phyloP scores from a whole-genome alignment of 2,329 filamentous ascomycete species.

The Pseudopyricularia cyperi region DNA sequence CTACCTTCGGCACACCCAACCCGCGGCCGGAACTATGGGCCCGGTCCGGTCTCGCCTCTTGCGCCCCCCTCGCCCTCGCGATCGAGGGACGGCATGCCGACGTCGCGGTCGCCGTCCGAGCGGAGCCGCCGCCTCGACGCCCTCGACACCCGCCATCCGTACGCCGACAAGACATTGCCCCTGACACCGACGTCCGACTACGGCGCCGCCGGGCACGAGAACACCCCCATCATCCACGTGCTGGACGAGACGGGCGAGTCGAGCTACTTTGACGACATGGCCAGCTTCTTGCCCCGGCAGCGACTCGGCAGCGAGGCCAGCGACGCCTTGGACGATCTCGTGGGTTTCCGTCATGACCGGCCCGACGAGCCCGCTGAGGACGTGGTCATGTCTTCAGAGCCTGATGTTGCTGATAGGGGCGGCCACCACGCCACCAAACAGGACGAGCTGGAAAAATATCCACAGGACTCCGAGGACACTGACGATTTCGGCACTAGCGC shows the following conservation, averaged over 20 bases:
- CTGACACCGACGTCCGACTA: constrained; percentile 17
- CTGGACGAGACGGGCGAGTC: constrained; percentile 5
- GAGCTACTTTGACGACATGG: constrained; percentile 4
- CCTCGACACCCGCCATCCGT: constrained; percentile 2
- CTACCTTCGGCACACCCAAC: constrained; percentile 7
- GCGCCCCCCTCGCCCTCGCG: constrained; percentile 2
- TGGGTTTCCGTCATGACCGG: neutral
- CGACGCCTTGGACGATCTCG: neutral
- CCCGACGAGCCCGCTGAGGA: neutral
- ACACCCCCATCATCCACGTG: constrained; percentile 10
- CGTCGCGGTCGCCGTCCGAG: neutral
- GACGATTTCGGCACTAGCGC: neutral
- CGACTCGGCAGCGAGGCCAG: neutral
- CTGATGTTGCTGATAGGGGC: neutral
- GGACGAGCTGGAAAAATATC: neutral
- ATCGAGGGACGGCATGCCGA: neutral
- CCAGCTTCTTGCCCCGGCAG: neutral
- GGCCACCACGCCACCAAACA: neutral
- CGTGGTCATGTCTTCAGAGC: neutral
- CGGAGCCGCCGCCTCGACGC: constrained; percentile 1
- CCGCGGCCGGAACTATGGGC: constrained; percentile 4
- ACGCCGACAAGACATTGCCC: constrained; percentile 18
- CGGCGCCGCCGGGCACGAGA: constrained; percentile 7
- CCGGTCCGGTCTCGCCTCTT: constrained; percentile 4
- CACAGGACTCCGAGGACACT: neutral